Percentiles rank a stretch among this genome's conserved stretches.
phyloP scores from a whole-genome alignment of 139 green algal genomes.

The Spirogloea muscicola region DNA sequence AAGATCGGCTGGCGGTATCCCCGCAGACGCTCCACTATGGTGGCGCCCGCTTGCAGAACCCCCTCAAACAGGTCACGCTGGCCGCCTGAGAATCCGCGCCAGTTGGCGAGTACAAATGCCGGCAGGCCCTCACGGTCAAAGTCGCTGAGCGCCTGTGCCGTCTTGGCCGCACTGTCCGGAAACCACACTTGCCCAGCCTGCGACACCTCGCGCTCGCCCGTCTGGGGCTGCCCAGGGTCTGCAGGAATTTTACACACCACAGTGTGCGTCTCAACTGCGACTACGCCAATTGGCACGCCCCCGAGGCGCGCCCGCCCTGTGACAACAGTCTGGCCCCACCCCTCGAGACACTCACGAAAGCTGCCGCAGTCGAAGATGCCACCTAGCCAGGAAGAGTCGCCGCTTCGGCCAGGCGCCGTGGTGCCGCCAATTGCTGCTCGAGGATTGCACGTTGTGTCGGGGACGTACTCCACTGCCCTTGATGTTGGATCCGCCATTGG shows the following conservation, averaged over 20 bases:
- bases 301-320: conserved; percentile 87
- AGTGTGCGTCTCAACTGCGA: conserved; percentile 87
- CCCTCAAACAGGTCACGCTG: conserved; percentile 96
- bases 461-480: conserved; percentile 55
- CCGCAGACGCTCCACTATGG: conserved; percentile 92
- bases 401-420: background rate
- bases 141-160: conserved; percentile 93
- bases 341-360: conserved; percentile 42
- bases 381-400: conserved; percentile 46
- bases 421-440: conserved; percentile 26
- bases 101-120: conserved; percentile 97
- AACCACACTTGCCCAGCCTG: conserved; percentile 84
- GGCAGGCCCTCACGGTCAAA: conserved; percentile 90
- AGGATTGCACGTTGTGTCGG: conserved; percentile 27
- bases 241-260: conserved; percentile 78
- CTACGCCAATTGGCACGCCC: conserved; percentile 85
- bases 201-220: conserved; percentile 25
- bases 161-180: conserved; percentile 94
- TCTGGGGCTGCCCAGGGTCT: conserved; percentile 79
- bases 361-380: conserved; percentile 44
- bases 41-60: conserved; percentile 80
- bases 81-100: conserved; percentile 95
- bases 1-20: conserved; percentile 85
- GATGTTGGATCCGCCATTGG: conserved; percentile 60
- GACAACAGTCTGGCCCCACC: conserved; percentile 91